A percentile compares a stretch with the other conserved stretches of the same genome.
These are phyloP conservation scores for Ailanthus altissimus DNA, from an alignment of 345 rosid genomes.

Conservation along the genomic window DNA sequence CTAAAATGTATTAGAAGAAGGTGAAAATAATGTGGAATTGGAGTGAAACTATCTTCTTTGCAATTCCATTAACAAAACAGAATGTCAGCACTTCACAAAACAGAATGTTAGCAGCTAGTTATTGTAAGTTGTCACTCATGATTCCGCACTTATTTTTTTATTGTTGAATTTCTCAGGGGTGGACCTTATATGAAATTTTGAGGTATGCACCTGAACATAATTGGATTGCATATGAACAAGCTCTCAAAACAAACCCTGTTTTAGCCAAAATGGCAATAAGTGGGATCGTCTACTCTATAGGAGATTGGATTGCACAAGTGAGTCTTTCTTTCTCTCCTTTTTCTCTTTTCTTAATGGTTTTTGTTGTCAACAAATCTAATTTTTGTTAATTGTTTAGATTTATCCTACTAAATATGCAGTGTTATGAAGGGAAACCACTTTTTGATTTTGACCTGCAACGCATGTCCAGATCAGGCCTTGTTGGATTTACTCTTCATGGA, in stretches of 20 bases:
- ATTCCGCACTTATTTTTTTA: background rate
- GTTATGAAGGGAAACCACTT: constrained; percentile 80
- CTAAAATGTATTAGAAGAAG: background rate
- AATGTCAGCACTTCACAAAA: background rate
- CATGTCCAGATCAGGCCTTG: constrained; percentile 84
- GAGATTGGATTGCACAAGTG: constrained; percentile 99
- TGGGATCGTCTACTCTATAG: constrained; percentile 78
- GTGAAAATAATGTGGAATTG: background rate
- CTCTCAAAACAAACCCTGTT: constrained; percentile 81
- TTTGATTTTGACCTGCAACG: constrained; percentile 71
- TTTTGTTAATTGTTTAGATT: background rate
- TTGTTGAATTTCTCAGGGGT: constrained; percentile 55
- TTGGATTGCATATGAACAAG: constrained; percentile 91
- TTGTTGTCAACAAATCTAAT: background rate
- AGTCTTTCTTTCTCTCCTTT: background rate
- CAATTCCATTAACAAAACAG: background rate
- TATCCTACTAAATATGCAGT: constrained; percentile 43
- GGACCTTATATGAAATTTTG: constrained; percentile 87
- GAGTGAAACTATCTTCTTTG: background rate
- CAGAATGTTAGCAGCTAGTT: too few species aligned
- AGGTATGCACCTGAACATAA: constrained; percentile 87
- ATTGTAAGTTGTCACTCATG: background rate
- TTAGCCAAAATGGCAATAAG: constrained; percentile 96
- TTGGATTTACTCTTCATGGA: constrained; percentile 92
- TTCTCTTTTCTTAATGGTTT: background rate